A percentile compares a stretch with the other conserved stretches of the same genome.
Conservation (phyloP, 163 green algal species). For the Chlamydomonas reinhardtii region DNA sequence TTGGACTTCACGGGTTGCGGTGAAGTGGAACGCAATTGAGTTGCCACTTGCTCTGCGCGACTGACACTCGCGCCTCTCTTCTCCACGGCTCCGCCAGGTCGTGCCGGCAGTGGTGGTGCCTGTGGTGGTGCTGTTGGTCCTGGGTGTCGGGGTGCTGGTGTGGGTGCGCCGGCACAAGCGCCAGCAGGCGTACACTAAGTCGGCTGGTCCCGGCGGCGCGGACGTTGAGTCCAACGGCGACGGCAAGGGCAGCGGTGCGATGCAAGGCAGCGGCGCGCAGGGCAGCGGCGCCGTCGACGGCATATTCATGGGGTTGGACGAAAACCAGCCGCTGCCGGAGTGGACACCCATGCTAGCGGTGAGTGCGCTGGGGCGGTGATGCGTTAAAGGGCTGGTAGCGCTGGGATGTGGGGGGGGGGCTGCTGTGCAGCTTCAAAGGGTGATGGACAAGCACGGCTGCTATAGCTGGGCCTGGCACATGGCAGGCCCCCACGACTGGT, state of each 20-base stretch:
- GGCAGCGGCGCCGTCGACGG: not conserved
- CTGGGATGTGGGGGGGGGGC: no score
- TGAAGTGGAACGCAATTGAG: not conserved
- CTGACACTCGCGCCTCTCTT: not conserved
- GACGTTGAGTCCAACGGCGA: not conserved
- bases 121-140: not conserved
- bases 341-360: conserved; percentile 3
- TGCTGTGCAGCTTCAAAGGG: no score
- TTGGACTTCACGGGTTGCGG: no score
- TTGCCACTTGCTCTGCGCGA: no score
- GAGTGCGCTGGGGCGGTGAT: no score
- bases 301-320: conserved; percentile 31
- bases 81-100: not conserved
- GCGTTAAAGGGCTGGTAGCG: no score
- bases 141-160: not conserved
- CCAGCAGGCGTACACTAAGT: not conserved
- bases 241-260: not conserved
- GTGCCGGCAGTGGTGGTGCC: not conserved
- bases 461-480: no score
- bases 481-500: no score
- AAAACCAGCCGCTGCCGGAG: conserved; percentile 11
- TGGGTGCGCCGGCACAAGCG: not conserved
- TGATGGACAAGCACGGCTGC: no score
- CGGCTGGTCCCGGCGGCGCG: not conserved
- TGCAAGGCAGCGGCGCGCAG: not conserved